Conservation (phyloP, 1,284 basidiomycete species). For the Tremellales sp. region DNA sequence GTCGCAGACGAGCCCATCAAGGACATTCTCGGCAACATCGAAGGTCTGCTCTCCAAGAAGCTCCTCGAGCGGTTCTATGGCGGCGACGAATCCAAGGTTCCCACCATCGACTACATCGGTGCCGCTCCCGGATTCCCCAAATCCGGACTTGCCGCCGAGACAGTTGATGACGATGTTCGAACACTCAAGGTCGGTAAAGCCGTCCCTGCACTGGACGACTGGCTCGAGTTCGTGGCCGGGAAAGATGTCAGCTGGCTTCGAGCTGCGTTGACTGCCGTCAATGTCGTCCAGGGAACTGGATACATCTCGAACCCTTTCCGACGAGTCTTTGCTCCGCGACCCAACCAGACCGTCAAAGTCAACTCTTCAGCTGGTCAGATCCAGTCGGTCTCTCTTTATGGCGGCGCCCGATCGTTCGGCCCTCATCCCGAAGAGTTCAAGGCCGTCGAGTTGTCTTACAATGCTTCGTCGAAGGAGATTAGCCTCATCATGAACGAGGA, state of each 20-base stretch:
- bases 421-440: conserved; percentile 72
- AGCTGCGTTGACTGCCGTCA: conserved; percentile 76
- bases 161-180: conserved; percentile 53
- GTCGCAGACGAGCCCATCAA: conserved; percentile 91
- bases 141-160: conserved; percentile 52
- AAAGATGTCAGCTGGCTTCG: conserved; percentile 77
- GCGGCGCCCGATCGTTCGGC: conserved; percentile 76
- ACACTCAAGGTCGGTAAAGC: conserved; percentile 58
- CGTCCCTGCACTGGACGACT: conserved; percentile 63
- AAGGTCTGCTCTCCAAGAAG: conserved; percentile 69
- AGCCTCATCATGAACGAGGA: conserved; percentile 80
- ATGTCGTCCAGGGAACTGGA: conserved; percentile 74
- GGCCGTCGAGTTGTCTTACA: conserved; percentile 71
- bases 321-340: conserved; percentile 78
- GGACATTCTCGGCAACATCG: conserved; percentile 85
- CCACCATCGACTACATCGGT: conserved; percentile 82
- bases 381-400: conserved; percentile 61
- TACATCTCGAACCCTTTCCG: conserved; percentile 88
- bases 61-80: conserved; percentile 78
- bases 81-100: conserved; percentile 73
- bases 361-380: conserved; percentile 47
- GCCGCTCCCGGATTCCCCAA: conserved; percentile 52
- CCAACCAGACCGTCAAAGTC: conserved; percentile 68
- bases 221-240: conserved; percentile 84
- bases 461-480: conserved; percentile 58